Evolutionary conservation across 2,329 filamentous ascomycete genomes (phyloP), one percentile per base, ranked within the genome.

Genomic region (Knufia petricola): DNA sequence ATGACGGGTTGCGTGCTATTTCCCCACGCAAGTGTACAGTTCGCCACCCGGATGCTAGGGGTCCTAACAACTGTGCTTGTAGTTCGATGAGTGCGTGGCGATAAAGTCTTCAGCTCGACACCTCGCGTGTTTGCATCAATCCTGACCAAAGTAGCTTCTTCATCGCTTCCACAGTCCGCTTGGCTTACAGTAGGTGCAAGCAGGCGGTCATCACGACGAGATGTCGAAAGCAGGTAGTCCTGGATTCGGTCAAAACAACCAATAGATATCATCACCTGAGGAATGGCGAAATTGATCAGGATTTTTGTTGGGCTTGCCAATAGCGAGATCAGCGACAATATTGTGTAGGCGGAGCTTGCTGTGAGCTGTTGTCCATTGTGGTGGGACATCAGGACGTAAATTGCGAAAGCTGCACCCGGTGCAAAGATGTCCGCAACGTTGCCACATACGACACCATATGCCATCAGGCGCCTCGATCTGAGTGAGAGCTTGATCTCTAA

Each of bases 21-120:
- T 3, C 71, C 66, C 71, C 73, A 76, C 8, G 67, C 67, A 56
- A 75, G 75, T 50, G 61, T 66, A 2, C 63, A 70, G 30, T 70
- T 62, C 55, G 71, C 64, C 15, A 75, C 64, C 7, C 64, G 54
- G 12, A 72, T 59, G 23, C 66, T 7, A 13, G 28, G 28, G 7
- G 28, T 7, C 28, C 13, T 30, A 64, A 30, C 64, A 58, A 3
- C 53, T 28, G 4, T 24, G 19, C 9, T 46, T 28, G 17, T 9
- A 17, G 8, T 36, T 23, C 10, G 40, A 32, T 7, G 28, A 7
- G 7, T 30, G 7, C 13, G 7, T 7, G 7, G 28, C 28, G 28
- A 7, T 7, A 30, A 13, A 13, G 7, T 13, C 28, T 30, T 13
- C 28, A 30, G 28, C 28, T 30, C 28, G 13, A 30, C 13, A 13